phyloP scores from a whole-genome alignment of 371 early-diverging fungal species.

The Modicella reniformis region DNA sequence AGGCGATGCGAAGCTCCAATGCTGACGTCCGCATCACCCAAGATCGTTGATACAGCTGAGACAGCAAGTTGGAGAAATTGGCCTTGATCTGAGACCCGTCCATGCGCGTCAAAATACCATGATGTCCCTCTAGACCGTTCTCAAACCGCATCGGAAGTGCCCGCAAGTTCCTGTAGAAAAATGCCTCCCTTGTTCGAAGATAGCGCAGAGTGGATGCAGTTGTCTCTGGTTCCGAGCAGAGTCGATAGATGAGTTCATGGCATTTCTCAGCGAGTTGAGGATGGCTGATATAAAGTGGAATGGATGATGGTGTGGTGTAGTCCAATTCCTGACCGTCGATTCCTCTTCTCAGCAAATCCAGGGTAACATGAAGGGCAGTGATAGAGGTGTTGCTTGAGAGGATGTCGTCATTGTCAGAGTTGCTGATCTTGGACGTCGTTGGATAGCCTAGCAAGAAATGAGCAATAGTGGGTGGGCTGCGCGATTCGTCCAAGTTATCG shows the following conservation, averaged over 20 bases:
- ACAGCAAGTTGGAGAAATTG: conserved; percentile 64
- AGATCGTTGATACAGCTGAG: conserved; percentile 86
- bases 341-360: conserved; percentile 72
- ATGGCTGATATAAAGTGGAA: conserved; percentile 71
- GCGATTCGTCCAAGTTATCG: conserved; percentile 61
- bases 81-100: conserved; percentile 43
- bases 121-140: conserved; percentile 46
- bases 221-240: conserved; percentile 78
- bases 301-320: conserved; percentile 12
- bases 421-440: conserved; percentile 50
- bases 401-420: conserved; percentile 58
- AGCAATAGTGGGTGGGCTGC: conserved; percentile 74
- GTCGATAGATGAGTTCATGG: conserved; percentile 81
- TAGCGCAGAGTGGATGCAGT: conserved; percentile 80
- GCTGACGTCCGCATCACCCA: conserved; percentile 89
- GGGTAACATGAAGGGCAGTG: conserved; percentile 75
- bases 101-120: conserved; percentile 41
- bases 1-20: conserved; percentile 77
- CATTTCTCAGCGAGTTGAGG: conserved; percentile 88
- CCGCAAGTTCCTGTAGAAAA: conserved; percentile 72
- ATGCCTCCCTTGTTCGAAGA: conserved; percentile 82
- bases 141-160: conserved; percentile 60
- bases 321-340: conserved; percentile 47
- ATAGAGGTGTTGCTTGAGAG: conserved; percentile 53
- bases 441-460: conserved; percentile 91